These are phyloP conservation scores for Pseudogymnoascus sp. DNA, from an alignment of 2,329 filamentous ascomycete genomes.

Conservation along the genomic window DNA sequence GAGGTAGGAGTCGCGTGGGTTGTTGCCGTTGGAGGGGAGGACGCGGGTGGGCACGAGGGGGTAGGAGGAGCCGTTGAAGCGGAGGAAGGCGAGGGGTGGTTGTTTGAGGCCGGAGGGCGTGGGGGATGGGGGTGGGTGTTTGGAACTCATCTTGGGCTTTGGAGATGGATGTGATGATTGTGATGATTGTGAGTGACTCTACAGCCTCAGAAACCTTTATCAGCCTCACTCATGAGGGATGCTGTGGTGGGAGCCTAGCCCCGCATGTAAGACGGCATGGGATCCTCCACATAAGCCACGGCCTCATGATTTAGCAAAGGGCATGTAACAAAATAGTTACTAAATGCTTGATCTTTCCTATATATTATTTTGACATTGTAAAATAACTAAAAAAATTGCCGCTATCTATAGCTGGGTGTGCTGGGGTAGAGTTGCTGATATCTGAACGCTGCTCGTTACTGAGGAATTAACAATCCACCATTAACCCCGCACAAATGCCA, in stretches of 20 bases:
- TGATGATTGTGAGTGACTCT: neutral
- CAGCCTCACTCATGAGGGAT: neutral
- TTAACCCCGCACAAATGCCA: neutral
- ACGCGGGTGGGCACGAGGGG: conserved; percentile 9
- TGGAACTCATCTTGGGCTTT: neutral
- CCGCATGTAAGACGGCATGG: neutral
- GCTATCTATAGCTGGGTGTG: neutral
- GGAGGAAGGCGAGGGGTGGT: neutral
- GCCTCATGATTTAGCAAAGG: neutral
- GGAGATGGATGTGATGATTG: neutral
- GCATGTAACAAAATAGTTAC: neutral
- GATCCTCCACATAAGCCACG: neutral
- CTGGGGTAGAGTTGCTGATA: neutral
- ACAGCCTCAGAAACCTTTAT: neutral
- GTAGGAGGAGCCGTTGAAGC: conserved; percentile 2
- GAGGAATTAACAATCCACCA: neutral
- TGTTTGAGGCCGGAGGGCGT: neutral
- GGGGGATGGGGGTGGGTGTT: neutral
- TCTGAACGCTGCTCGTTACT: neutral
- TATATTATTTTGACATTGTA: neutral
- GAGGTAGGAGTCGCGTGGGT: conserved; percentile 16
- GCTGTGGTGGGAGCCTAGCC: neutral
- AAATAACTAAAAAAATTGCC: neutral
- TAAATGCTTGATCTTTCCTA: neutral
- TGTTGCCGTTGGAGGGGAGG: conserved; percentile 2